These are phyloP conservation scores for Gnomoniopsis smithogilvyi DNA, from an alignment of 2,329 filamentous ascomycete species.

Conservation along the genomic window DNA sequence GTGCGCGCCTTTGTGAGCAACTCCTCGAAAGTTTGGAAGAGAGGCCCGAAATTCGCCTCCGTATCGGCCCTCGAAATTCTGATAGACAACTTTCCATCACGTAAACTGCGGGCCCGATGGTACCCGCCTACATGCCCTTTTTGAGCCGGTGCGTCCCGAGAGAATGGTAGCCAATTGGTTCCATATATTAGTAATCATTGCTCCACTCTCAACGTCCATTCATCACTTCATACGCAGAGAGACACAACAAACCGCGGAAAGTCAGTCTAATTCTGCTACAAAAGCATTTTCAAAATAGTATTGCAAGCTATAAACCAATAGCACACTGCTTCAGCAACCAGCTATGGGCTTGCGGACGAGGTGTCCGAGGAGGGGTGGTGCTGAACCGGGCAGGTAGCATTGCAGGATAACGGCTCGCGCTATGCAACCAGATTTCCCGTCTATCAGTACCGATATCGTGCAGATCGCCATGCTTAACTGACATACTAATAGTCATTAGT, in stretches of 20 bases:
- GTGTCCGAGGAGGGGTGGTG: neutral
- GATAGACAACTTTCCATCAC: slow-evolving; percentile 2
- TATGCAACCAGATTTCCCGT: neutral
- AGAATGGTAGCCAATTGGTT: slow-evolving; percentile 2
- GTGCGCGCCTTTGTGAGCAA: neutral
- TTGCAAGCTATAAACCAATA: neutral
- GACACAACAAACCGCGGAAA: neutral
- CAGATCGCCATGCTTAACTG: too few species aligned
- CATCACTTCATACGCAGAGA: neutral
- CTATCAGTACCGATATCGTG: neutral
- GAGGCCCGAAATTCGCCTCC: slow-evolving; percentile 7
- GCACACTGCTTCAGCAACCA: neutral
- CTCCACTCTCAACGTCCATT: neutral
- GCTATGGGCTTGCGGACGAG: neutral
- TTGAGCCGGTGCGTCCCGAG: slow-evolving; percentile 4
- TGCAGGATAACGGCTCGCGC: neutral
- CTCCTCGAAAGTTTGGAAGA: neutral
- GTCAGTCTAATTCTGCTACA: neutral
- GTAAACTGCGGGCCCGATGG: slow-evolving; percentile 10
- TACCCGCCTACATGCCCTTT: slow-evolving; percentile 8
- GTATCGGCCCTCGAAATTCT: slow-evolving; percentile 14
- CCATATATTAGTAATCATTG: neutral
- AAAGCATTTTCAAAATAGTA: neutral
- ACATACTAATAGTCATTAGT: neutral
- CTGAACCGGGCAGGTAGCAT: neutral